phyloP scores from a whole-genome alignment of 1,284 basidiomycete genomes.

The Testicularia cyperi region DNA sequence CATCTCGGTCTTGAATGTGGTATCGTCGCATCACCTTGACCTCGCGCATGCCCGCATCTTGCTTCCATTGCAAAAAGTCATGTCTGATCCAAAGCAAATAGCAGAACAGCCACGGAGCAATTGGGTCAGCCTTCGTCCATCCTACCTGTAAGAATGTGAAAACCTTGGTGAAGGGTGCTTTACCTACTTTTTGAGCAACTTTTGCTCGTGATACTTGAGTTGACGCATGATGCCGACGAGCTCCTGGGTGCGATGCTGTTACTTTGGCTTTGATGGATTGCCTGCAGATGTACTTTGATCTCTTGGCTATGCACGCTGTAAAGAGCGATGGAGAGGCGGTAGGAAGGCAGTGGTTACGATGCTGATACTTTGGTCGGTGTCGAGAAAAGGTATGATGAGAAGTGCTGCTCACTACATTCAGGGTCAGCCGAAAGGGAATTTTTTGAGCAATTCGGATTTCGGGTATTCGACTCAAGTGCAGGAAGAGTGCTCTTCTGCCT shows the following conservation, averaged over 20 bases:
- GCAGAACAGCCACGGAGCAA: neutral
- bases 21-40: constrained; percentile 93
- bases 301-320: too few relatives aligned
- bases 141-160: neutral
- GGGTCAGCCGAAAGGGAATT: too few relatives aligned
- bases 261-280: neutral
- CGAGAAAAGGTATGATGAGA: too few relatives aligned
- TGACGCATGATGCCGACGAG: constrained; percentile 45
- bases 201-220: constrained; percentile 59
- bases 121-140: neutral
- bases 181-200: constrained; percentile 59
- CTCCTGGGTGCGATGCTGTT: too few relatives aligned
- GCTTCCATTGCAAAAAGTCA: constrained; percentile 79
- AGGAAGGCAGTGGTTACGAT: too few relatives aligned
- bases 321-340: neutral
- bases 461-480: too few relatives aligned
- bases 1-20: constrained; percentile 72
- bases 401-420: too few relatives aligned
- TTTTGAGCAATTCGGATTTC: neutral
- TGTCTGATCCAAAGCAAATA: constrained; percentile 26
- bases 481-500: too few relatives aligned
- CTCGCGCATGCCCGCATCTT: constrained; percentile 88
- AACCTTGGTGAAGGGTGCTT: too few relatives aligned
- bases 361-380: too few relatives aligned
- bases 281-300: too few relatives aligned